Base-by-base conservation (phyloP, 371 early-diverging fungal genomes). In the Fennellomyces sp. region DNA sequence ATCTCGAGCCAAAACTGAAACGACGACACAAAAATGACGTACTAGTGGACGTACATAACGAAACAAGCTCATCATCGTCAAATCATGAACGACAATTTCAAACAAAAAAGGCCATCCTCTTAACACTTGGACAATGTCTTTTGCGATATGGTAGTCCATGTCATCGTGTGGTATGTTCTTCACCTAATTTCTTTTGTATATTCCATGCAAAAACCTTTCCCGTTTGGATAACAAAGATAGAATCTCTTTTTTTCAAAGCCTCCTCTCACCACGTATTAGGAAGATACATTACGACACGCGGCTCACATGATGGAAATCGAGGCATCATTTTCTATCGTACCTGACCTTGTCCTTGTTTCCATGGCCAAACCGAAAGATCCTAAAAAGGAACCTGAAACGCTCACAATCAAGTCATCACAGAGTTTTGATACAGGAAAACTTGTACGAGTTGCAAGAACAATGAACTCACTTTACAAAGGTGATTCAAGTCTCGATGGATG, bases 91-190 rank as follows among this genome's bases (percentile, higher is more conserved):
- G 36, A 17, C 19, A 38, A 51, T 59, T 51, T 35, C 26, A 49
- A 5, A 59, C 59, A 1, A 59, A 39, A 50, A 49, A 41, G 17
- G 15, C 30, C 4, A 59, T 59, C 27, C 11, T 59, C 21, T 29
- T 59, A 33, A 51, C 41, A 5, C 33, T 80, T 13, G 75, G 76
- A 3, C 69, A 69, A 62, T 53, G 73, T 17, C 55, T 80, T 10
- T 33, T 80, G 5, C 68, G 71, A 45, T 68, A 66, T 52, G 80
- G 80, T 8, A 73, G 76, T 45, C 80, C 80, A 6, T 69, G 67
- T 38, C 73, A 80, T 52, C 70, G 76, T 58, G 75, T 72, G 50
- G 78, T 78, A 75, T 58, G 56, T 51, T 38, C 21, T 23, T 36
- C 21, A 15, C 8, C 19, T n/a, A n/a, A n/a, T n/a, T n/a, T n/a